Evolutionary conservation across 179 eudicot genomes (phyloP).

Genomic region (Carnegiea gigantea): DNA sequence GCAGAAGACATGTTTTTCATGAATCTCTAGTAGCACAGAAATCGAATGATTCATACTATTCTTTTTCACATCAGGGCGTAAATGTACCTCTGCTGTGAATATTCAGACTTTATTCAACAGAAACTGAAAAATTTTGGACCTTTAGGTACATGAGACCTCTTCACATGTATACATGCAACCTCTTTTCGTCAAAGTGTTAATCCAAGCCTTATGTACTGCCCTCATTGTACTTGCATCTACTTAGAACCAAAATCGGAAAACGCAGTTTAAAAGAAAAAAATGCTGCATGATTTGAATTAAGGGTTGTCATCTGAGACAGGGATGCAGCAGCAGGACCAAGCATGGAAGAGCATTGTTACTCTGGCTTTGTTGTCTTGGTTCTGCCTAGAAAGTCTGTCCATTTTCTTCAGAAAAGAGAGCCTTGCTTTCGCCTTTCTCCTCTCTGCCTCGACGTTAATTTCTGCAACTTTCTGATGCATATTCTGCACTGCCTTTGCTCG

Average conservation of each 20-base stretch:
- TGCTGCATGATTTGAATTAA: neutral
- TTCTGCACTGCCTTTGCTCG: conserved; percentile 33
- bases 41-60: neutral
- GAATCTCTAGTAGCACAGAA: neutral
- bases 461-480: conserved; percentile 31
- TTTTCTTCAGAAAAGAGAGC: conserved; percentile 25
- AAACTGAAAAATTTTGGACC: neutral
- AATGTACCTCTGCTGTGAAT: conserved; percentile 15
- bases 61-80: conserved; percentile 5
- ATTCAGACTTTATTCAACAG: conserved; percentile 7
- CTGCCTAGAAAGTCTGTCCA: conserved; percentile 22
- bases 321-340: neutral
- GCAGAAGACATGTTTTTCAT: conserved; percentile 19
- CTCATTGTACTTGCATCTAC: neutral
- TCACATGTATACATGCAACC: neutral
- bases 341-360: neutral
- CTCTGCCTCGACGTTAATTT: conserved; percentile 31
- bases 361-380: neutral
- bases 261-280: neutral
- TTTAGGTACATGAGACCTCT: conserved; percentile 2
- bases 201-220: neutral
- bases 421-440: conserved; percentile 30
- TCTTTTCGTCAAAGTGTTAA: neutral
- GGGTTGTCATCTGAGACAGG: neutral
- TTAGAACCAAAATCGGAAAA: neutral